phyloP scores from a whole-genome alignment of 768 basidiomycete species.

The Boletales sp. region DNA sequence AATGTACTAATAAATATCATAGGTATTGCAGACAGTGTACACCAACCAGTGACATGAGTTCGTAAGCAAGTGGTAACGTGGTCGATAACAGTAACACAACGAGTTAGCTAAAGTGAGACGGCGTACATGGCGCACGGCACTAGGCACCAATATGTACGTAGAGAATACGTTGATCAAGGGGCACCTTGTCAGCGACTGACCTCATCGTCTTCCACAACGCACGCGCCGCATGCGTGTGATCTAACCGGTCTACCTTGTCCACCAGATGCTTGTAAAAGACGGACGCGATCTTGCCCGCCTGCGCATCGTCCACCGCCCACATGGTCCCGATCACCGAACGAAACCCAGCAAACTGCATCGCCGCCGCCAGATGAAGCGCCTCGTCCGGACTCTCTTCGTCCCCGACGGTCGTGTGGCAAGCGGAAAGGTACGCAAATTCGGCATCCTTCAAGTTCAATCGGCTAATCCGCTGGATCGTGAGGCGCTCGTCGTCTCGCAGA shows the following conservation, averaged over 20 bases:
- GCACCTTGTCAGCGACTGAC: constrained; percentile 7
- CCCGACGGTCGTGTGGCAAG: too few species aligned
- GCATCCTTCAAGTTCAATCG: constrained; percentile 1
- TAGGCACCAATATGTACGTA: constrained; percentile 23
- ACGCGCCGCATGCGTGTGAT: constrained; percentile 13
- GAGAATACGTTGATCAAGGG: constrained; percentile 19
- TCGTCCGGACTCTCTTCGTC: too few species aligned
- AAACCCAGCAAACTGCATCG: constrained; percentile 4
- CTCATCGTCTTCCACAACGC: constrained; percentile 13
- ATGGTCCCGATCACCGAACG: constrained; percentile 1
- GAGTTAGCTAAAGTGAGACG: too few species aligned
- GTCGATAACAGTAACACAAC: too few species aligned
- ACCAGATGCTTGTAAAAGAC: constrained; percentile 21
- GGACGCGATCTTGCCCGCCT: constrained; percentile 9
- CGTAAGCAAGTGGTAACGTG: too few species aligned
- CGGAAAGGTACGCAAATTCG: constrained; percentile 20
- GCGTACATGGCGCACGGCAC: too few species aligned
- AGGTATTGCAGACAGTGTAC: too few species aligned
- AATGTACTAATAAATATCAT: too few species aligned
- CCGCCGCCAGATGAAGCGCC: too few species aligned
- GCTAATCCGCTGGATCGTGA: background rate
- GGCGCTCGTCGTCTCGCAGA: too few species aligned
- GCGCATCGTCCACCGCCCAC: constrained; percentile 4
- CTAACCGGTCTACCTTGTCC: constrained; percentile 9
- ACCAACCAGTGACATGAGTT: too few species aligned